These are phyloP conservation scores for Piper betle DNA, from an alignment of 164 flowering plant genomes.

Conservation along the genomic window DNA sequence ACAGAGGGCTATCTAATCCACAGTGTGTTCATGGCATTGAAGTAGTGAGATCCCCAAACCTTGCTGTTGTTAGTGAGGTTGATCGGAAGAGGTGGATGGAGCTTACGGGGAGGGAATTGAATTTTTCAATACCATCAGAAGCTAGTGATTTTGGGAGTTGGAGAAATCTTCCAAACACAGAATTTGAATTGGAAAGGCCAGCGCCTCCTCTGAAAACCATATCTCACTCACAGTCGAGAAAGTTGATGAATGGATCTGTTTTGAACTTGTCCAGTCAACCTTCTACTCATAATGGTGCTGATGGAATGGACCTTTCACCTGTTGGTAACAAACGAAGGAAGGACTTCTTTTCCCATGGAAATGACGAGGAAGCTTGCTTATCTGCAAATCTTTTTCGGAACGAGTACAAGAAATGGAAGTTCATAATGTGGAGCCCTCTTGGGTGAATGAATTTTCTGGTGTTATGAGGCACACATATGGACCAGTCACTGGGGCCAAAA, in stretches of 20 bases:
- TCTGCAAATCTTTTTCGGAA: conserved; percentile 33
- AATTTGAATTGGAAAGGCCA: conserved; percentile 75
- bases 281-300: conserved; percentile 42
- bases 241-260: conserved; percentile 57
- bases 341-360: conserved; percentile 46
- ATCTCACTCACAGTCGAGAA: conserved; percentile 39
- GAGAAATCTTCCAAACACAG: conserved; percentile 73
- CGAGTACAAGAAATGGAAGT: conserved; percentile 38
- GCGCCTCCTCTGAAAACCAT: conserved; percentile 30
- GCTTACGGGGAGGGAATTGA: conserved; percentile 72
- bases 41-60: conserved; percentile 53
- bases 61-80: conserved; percentile 41
- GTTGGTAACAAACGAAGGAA: conserved; percentile 52
- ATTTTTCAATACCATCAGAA: conserved; percentile 62
- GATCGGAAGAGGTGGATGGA: conserved; percentile 77
- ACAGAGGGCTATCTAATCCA: conserved; percentile 90
- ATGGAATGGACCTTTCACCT: conserved; percentile 62
- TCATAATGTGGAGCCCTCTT: conserved; percentile 44
- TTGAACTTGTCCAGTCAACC: conserved; percentile 60
- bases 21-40: conserved; percentile 94
- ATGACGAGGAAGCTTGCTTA: conserved; percentile 51
- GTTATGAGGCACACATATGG: conserved; percentile 70
- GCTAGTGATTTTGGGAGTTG: conserved; percentile 80
- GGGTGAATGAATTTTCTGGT: conserved; percentile 70
- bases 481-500: conserved; percentile 89